Percentiles rank a stretch among this genome's conserved stretches.
phyloP scores from a whole-genome alignment of 805 yeast species.

The Saccharomycopsis capsularis region DNA sequence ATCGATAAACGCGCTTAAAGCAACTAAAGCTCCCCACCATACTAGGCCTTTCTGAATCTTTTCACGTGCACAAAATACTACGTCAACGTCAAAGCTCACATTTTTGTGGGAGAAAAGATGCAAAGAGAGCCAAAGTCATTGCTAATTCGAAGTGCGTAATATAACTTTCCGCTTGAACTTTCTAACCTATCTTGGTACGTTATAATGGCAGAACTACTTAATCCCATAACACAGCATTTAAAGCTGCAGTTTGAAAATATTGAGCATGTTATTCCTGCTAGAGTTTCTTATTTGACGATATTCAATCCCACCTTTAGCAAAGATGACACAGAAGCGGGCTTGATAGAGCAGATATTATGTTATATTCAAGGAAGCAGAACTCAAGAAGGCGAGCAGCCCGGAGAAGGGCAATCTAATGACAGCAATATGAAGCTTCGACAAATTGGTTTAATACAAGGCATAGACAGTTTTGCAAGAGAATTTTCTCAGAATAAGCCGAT shows the following conservation, averaged over 20 bases:
- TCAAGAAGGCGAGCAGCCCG: too few species aligned
- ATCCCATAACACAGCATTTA: background rate
- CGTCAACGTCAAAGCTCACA: too few species aligned
- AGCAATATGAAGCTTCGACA: slow-evolving; percentile 16
- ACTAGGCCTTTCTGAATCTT: too few species aligned
- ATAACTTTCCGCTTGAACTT: too few species aligned
- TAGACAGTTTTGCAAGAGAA: slow-evolving; percentile 17
- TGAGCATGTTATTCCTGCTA: slow-evolving; percentile 17
- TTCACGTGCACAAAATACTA: too few species aligned
- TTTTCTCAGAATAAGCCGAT: slow-evolving; percentile 10
- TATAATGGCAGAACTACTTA: background rate
- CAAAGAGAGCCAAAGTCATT: too few species aligned
- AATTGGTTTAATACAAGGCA: slow-evolving; percentile 20
- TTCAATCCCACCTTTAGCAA: slow-evolving; percentile 14
- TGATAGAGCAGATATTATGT: slow-evolving; percentile 18
- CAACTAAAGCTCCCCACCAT: too few species aligned
- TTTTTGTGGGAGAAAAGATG: too few species aligned
- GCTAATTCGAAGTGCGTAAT: too few species aligned
- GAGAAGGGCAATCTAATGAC: background rate
- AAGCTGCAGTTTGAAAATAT: slow-evolving; percentile 6
- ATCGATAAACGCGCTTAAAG: too few species aligned
- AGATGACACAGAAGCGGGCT: slow-evolving; percentile 13
- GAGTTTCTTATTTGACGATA: slow-evolving; percentile 16
- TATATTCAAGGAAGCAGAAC: slow-evolving; percentile 4
- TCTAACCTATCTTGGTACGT: too few species aligned